Base-by-base conservation (phyloP, 1,284 basidiomycete species). In the Melanopsichium pennsylvanicum region DNA sequence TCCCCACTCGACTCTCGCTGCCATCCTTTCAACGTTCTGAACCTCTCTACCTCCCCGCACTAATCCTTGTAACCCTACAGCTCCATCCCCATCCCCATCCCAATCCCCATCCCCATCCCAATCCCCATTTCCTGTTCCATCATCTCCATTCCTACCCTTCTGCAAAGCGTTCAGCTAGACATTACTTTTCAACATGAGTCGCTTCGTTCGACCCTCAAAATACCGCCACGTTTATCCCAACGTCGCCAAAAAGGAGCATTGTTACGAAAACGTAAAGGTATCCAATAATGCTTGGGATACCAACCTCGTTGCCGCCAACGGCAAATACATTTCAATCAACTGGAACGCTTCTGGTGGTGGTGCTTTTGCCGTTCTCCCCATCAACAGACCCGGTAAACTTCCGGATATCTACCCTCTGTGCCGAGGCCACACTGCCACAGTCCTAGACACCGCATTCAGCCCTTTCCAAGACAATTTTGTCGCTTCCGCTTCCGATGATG, bases 401-500 rank as follows among this genome's bases (percentile, higher is more conserved):
- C 94, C 93, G 3, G 95, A 98, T 79, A 87, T 90, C 73, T 87
- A 97, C 48, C 95, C 95, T 0, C 87, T 98, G 41, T 93, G 92
- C 21, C 89, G 95, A 55, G 90, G 89, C 26, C 86, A 87, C 78
- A 89, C 89, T 7, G 90, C 88, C 0, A 84, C 90, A 29, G 91
- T 93, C n/a, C 89, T 97, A 44, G 95, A 97, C 83, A 97, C 95
- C 0, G 91, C 92, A 74, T 98, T 93, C 91, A 93, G 90, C 1
- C 94, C 94, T 1, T 93, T 96, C 81, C 89, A 94, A 80, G 94
- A 97, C 83, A 85, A 87, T 15, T 85, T 96, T 76, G 89, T 97
- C 66, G 93, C 90, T 3, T 94, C 91, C 1, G 91, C 86, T 13
- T 92, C 90, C 50, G 95, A 97, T 82, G 96, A 98, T 81, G 93